Conservation (phyloP, 2,329 filamentous ascomycete genomes). For the Tetracladium maxilliforme region DNA sequence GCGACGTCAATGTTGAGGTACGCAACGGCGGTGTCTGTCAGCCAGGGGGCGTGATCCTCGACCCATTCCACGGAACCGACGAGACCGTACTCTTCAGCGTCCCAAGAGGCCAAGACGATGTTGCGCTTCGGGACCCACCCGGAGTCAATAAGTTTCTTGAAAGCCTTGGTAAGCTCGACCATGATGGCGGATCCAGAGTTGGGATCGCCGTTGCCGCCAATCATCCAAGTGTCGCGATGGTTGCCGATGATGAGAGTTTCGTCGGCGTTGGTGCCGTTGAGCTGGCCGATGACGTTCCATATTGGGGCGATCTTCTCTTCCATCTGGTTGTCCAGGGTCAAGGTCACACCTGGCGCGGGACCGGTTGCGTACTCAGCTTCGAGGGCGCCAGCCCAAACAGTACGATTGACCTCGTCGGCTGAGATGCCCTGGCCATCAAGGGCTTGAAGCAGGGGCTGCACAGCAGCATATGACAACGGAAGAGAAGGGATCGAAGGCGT, state of each 20-base stretch:
- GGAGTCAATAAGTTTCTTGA: conserved; percentile 49
- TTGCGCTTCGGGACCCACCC: conserved; percentile 76
- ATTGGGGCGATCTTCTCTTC: conserved; percentile 63
- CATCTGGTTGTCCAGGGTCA: conserved; percentile 61
- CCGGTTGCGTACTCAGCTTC: conserved; percentile 47
- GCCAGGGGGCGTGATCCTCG: conserved; percentile 62
- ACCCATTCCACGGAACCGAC: conserved; percentile 73
- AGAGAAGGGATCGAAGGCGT: conserved; percentile 76
- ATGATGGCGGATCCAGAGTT: conserved; percentile 65
- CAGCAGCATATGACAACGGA: conserved; percentile 75
- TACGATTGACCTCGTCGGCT: conserved; percentile 53
- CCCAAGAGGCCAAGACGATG: conserved; percentile 66
- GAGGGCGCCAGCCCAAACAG: conserved; percentile 47
- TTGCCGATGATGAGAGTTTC: conserved; percentile 79
- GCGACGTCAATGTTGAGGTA: conserved; percentile 70
- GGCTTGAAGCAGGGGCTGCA: conserved; percentile 66
- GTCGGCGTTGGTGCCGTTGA: conserved; percentile 70
- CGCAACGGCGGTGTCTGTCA: conserved; percentile 48
- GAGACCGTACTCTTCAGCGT: conserved; percentile 61
- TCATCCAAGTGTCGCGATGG: conserved; percentile 75
- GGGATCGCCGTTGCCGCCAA: conserved; percentile 65
- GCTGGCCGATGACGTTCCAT: conserved; percentile 80
- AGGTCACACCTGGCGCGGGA: conserved; percentile 42
- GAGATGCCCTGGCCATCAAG: conserved; percentile 75
- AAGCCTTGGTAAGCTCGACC: conserved; percentile 59